Percentiles rank a stretch among this genome's conserved stretches.
phyloP scores from a whole-genome alignment of 2,329 filamentous ascomycete genomes.

The Bipolaris gigantea region DNA sequence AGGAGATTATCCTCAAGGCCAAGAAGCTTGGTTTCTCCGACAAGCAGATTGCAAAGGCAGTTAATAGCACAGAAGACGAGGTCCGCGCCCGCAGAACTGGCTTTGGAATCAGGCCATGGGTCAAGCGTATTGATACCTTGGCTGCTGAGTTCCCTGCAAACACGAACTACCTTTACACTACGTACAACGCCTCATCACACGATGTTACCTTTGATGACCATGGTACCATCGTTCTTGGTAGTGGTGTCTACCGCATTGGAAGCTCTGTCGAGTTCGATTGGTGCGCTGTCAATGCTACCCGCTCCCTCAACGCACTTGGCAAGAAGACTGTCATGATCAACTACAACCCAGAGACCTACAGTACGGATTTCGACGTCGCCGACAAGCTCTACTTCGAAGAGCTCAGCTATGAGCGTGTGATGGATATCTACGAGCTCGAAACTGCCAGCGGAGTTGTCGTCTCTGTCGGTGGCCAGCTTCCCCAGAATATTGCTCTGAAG shows the following conservation, averaged over 20 bases:
- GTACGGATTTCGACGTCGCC: constrained; percentile 83
- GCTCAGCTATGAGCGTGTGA: constrained; percentile 92
- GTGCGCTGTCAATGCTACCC: constrained; percentile 90
- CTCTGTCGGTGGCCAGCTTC: constrained; percentile 92
- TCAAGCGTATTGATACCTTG: constrained; percentile 97
- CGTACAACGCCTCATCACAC: constrained; percentile 93
- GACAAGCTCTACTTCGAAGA: constrained; percentile 97
- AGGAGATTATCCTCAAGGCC: constrained; percentile 83
- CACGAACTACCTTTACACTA: constrained; percentile 69
- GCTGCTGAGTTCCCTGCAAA: constrained; percentile 72
- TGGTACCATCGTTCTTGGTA: constrained; percentile 84
- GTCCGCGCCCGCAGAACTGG: constrained; percentile 81
- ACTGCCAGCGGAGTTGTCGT: constrained; percentile 84
- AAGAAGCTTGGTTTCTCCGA: constrained; percentile 99
- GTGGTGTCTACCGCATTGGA: constrained; percentile 96
- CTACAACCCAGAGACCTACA: constrained; percentile 21
- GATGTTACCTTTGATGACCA: constrained; percentile 94
- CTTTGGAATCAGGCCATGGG: constrained; percentile 90
- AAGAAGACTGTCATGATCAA: constrained; percentile 99
- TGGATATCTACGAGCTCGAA: constrained; percentile 98
- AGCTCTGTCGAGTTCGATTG: constrained; percentile 98
- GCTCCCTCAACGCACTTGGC: constrained; percentile 80
- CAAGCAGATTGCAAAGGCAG: constrained; percentile 85
- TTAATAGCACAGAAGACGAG: constrained; percentile 84
- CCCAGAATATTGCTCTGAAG: constrained; percentile 94